Evolutionary conservation across 164 flowering plant species (phyloP).

Genomic region (Akebia trifoliata): DNA sequence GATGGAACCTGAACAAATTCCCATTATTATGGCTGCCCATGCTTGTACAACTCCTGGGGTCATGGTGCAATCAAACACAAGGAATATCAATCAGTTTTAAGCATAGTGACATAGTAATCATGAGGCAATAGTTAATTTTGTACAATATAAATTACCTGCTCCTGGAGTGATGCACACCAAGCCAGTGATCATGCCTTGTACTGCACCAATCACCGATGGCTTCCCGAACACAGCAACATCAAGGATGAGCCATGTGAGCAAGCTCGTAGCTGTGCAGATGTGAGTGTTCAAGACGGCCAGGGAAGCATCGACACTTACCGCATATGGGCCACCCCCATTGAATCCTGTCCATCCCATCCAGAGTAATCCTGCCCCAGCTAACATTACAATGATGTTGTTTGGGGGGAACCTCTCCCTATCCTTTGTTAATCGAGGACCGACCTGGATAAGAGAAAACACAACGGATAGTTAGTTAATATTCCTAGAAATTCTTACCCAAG

Average conservation of each 20-base stretch:
- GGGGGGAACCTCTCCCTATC: constrained; percentile 29
- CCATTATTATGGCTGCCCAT: constrained; percentile 43
- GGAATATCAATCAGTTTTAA: no score
- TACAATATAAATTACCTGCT: constrained; percentile 19
- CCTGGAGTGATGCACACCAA: constrained; percentile 36
- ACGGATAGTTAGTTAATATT: background rate
- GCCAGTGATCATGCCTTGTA: constrained; percentile 36
- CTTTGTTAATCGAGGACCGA: constrained; percentile 30
- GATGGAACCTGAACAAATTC: constrained; percentile 31
- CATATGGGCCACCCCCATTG: constrained; percentile 30
- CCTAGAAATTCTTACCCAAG: no score
- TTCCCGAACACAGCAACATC: constrained; percentile 21
- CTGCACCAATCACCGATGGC: constrained; percentile 33
- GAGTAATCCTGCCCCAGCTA: constrained; percentile 35
- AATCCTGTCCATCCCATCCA: constrained; percentile 44
- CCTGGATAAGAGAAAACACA: constrained; percentile 12
- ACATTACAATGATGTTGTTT: constrained; percentile 31
- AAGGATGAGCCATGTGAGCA: constrained; percentile 32
- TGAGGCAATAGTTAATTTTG: background rate
- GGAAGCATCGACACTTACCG: constrained; percentile 24
- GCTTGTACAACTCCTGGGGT: constrained; percentile 39
- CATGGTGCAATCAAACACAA: no score
- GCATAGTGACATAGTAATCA: background rate
- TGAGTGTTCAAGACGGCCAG: constrained; percentile 35
- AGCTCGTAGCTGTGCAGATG: constrained; percentile 29